Base-by-base conservation (phyloP, 441 rosid species). In the Viola pubescens region DNA sequence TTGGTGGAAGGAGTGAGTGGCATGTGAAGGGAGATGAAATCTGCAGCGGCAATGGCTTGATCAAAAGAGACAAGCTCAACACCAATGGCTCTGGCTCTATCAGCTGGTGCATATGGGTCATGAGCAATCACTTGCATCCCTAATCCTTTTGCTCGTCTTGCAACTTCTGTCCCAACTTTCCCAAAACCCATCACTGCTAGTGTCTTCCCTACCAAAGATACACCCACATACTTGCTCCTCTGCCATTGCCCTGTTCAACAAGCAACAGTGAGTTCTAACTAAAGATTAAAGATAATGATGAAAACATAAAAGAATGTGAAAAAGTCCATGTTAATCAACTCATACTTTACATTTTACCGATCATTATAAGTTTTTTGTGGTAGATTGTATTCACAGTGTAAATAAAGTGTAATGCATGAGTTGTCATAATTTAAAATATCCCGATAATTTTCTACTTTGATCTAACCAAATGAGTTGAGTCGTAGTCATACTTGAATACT, bases 161-260 rank as follows among this genome's bases (percentile, higher is more conserved):
- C 90, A 49, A 91, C 98, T 77, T 91, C 92, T 2, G 89, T 80
- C 43, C 98, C 98, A 43, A 91, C 98, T 78, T 91, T 86, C 0
- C 98, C 96, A 11, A 91, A 91, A 45, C 98, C 98, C 81, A 86
- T 44, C 9, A 91, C 82, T 3, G 86, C 92, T 65, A 91, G 76
- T 5, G 95, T 91, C 69, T 91, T 88, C 3, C 96, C 95, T 4
- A 88, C 98, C 34, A 91, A 75, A 13, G 98, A 91, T 38, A 91
- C 98, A 11, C 98, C 96, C 1, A 91, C 94, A 53, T 86, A 91
- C 73, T 83, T 91, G 86, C 48, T 91, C 61, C 98, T 62, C 59
- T 83, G 74, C 98, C 98, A 91, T 73, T 86, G 77, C 45, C 95
- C 98, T 91, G 75, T 9, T 65, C 45, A 51, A 40, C 4, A 9